These are phyloP conservation scores for Exophiala oligosperma DNA, from an alignment of 2,329 filamentous ascomycete species.

Conservation along the genomic window DNA sequence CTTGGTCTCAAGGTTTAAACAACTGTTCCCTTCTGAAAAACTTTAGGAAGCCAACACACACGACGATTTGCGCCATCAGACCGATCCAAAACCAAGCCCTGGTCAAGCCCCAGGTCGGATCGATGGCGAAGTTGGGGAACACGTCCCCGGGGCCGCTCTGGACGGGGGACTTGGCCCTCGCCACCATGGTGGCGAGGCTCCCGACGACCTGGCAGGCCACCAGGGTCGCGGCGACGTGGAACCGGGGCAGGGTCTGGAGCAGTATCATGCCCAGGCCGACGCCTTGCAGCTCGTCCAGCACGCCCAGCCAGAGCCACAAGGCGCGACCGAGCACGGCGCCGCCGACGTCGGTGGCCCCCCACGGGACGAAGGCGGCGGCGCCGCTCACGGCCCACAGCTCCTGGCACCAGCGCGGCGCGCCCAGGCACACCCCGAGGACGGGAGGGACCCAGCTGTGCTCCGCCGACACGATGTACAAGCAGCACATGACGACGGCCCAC, in stretches of 20 bases:
- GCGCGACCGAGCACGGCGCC: constrained; percentile 55
- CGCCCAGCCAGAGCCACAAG: constrained; percentile 68
- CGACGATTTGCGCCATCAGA: constrained; percentile 56
- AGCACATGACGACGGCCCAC: constrained; percentile 55
- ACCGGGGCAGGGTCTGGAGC: constrained; percentile 62
- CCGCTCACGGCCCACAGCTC: constrained; percentile 65
- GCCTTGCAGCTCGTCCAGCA: constrained; percentile 65
- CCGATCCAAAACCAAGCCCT: constrained; percentile 62
- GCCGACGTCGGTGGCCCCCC: constrained; percentile 54
- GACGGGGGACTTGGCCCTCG: constrained; percentile 61
- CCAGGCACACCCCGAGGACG: constrained; percentile 66
- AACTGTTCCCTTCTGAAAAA: constrained; percentile 49
- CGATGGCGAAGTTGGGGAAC: constrained; percentile 45
- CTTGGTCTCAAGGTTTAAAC: constrained; percentile 38
- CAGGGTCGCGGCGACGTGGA: constrained; percentile 64
- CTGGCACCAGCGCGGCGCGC: constrained; percentile 66
- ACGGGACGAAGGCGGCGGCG: constrained; percentile 63
- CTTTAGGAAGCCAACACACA: constrained; percentile 59
- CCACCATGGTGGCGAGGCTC: constrained; percentile 61
- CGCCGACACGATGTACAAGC: constrained; percentile 57
- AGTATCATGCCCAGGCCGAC: constrained; percentile 69
- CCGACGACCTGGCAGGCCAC: constrained; percentile 63
- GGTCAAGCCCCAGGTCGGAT: background rate
- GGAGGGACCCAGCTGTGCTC: constrained; percentile 66
- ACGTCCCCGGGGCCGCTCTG: constrained; percentile 59